phyloP scores from a whole-genome alignment of 768 basidiomycete genomes.

The Boletus edulis region DNA sequence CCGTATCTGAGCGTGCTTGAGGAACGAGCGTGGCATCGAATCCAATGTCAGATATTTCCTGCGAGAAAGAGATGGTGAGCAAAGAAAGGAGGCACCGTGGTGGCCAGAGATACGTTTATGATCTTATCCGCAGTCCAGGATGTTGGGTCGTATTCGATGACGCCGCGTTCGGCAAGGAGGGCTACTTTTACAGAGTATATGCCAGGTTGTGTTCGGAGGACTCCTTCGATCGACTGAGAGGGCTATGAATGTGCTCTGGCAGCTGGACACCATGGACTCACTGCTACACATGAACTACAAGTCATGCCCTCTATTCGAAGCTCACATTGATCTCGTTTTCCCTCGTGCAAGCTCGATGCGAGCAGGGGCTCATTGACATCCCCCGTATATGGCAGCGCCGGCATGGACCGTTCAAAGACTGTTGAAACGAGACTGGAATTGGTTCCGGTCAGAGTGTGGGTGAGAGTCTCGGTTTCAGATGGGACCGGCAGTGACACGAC shows the following conservation, averaged over 20 bases:
- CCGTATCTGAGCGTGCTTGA: conserved; percentile 56
- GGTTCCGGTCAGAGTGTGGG: too few relatives aligned
- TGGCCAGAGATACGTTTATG: conserved; percentile 46
- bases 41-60: conserved; percentile 93
- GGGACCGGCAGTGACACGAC: not conserved
- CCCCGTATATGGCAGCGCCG: conserved; percentile 9
- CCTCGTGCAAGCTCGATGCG: conserved; percentile 14
- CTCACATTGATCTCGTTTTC: conserved; percentile 58
- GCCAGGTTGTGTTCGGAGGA: conserved; percentile 81
- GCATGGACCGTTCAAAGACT: not conserved
- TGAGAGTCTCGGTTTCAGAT: conserved; percentile 3
- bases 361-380: conserved; percentile 19
- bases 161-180: conserved; percentile 90
- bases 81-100: not conserved
- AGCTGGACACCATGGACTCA: conserved; percentile 32
- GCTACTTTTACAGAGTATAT: conserved; percentile 92
- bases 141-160: conserved; percentile 83
- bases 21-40: conserved; percentile 85
- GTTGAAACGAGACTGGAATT: not conserved
- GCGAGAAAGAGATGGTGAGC: conserved; percentile 9
- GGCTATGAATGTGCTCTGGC: not conserved
- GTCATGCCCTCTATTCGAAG: conserved; percentile 89
- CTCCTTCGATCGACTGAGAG: conserved; percentile 76
- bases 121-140: conserved; percentile 84
- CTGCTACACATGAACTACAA: conserved; percentile 86